phyloP scores from a whole-genome alignment of 495 filamentous ascomycete genomes.

The Usnea hakonensis region DNA sequence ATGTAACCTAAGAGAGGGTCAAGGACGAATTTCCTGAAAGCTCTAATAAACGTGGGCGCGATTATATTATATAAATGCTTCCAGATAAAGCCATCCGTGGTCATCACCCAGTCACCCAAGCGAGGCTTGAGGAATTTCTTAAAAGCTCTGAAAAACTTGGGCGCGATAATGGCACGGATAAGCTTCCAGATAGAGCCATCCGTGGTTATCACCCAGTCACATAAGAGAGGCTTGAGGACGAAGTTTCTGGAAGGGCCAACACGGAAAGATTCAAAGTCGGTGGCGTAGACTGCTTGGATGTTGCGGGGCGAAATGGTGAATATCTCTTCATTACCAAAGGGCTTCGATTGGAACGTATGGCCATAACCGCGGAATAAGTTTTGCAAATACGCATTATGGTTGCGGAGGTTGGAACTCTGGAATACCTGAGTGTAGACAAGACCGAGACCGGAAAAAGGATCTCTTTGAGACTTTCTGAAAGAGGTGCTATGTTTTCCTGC shows the following conservation, averaged over 20 bases:
- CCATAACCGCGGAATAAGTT: neutral
- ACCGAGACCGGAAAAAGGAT: neutral
- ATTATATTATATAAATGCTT: no score
- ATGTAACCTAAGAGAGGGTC: no score
- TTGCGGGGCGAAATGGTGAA: conserved; percentile 11
- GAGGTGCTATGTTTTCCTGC: no score
- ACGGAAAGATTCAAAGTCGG: conserved; percentile 11
- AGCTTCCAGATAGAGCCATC: conserved; percentile 10
- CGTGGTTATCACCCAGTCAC: conserved; percentile 6
- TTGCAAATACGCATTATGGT: neutral
- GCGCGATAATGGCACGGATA: conserved; percentile 7
- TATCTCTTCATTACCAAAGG: neutral
- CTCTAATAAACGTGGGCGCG: neutral
- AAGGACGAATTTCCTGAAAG: no score
- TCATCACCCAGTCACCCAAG: no score
- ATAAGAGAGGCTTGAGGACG: conserved; percentile 3
- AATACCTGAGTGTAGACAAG: neutral
- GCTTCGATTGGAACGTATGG: neutral
- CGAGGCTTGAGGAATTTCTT: no score
- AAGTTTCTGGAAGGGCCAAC: conserved; percentile 1
- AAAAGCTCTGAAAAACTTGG: neutral
- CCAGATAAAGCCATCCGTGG: no score
- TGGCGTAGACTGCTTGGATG: conserved; percentile 11
- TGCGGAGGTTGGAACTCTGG: no score
- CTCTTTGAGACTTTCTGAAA: no score